A percentile compares a stretch with the other conserved stretches of the same genome.
Conservation (phyloP, 495 filamentous ascomycete genomes). For the Chaetomidium leptoderma region DNA sequence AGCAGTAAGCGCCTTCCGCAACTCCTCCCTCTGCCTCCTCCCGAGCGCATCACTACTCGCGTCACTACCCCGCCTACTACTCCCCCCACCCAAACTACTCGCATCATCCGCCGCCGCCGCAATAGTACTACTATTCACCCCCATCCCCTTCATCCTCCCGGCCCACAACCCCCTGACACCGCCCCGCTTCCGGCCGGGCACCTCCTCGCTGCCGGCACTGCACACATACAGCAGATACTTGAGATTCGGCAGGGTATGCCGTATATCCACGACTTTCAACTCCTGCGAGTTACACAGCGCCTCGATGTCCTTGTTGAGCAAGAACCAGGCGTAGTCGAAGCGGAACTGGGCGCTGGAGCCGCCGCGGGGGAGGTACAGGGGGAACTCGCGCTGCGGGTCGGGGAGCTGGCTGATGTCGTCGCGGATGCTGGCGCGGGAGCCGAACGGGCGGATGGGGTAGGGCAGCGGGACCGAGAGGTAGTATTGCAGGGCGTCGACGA, state of each 20-base stretch:
- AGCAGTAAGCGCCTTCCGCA: slow-evolving; percentile 29
- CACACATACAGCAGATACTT: slow-evolving; percentile 89
- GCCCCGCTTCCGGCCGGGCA: slow-evolving; percentile 73
- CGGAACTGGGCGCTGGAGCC: slow-evolving; percentile 66
- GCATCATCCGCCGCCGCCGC: slow-evolving; percentile 26
- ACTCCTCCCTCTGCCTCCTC: slow-evolving; percentile 36
- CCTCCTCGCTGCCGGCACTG: slow-evolving; percentile 68
- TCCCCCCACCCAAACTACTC: slow-evolving; percentile 34
- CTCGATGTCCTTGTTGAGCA: slow-evolving; percentile 92
- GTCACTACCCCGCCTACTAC: slow-evolving; percentile 47
- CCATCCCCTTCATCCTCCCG: slow-evolving; percentile 32
- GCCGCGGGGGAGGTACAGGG: slow-evolving; percentile 67
- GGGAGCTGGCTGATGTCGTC: slow-evolving; percentile 72
- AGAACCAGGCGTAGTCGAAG: slow-evolving; percentile 92
- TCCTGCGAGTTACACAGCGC: slow-evolving; percentile 70
- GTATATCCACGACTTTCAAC: slow-evolving; percentile 73
- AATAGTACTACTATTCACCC: slow-evolving; percentile 12
- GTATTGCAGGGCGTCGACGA: slow-evolving; percentile 71
- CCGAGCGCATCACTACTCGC: slow-evolving; percentile 42
- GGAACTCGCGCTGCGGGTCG: slow-evolving; percentile 63
- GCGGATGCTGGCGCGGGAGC: slow-evolving; percentile 69
- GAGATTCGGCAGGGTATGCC: slow-evolving; percentile 86
- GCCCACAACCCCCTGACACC: slow-evolving; percentile 64
- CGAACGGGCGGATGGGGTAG: slow-evolving; percentile 69
- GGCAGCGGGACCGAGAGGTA: slow-evolving; percentile 77